Evolutionary conservation across 257 asterid species (phyloP).

Genomic region (Fraxinus quadrangulata): DNA sequence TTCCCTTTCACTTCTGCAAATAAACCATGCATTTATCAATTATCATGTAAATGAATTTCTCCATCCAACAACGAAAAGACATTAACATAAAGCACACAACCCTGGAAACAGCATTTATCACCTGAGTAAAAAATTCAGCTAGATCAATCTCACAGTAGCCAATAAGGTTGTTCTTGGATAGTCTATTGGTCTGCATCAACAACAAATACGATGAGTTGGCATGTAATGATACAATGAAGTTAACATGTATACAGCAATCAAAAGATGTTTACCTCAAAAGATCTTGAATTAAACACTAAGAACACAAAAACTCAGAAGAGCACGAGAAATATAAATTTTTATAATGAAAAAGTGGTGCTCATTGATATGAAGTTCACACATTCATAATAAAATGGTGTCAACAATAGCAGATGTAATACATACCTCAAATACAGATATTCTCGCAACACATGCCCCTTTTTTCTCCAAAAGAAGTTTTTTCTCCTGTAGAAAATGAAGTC

Average conservation of each 20-base stretch:
- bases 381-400: not conserved
- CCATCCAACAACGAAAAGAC: slow-evolving; percentile 19
- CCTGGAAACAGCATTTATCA: slow-evolving; percentile 37
- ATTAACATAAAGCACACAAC: slow-evolving; percentile 21
- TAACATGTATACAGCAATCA: not conserved
- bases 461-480: slow-evolving; percentile 87
- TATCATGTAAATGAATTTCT: slow-evolving; percentile 19
- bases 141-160: slow-evolving; percentile 92
- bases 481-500: slow-evolving; percentile 57
- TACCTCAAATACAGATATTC: slow-evolving; percentile 94
- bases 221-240: slow-evolving; percentile 18
- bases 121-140: slow-evolving; percentile 77
- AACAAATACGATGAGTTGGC: slow-evolving; percentile 27
- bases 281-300: slow-evolving; percentile 11
- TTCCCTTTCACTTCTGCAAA: slow-evolving; percentile 2
- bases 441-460: slow-evolving; percentile 82
- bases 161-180: slow-evolving; percentile 78
- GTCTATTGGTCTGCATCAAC: slow-evolving; percentile 79
- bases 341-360: slow-evolving; percentile 13
- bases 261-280: not conserved
- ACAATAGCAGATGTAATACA: slow-evolving; percentile 23
- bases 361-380: slow-evolving; percentile 7
- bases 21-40: slow-evolving; percentile 19
- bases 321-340: not conserved
- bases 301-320: not conserved